Evolutionary conservation across 1,284 basidiomycete species (phyloP), one percentile per base, ranked within the genome.

Genomic region (Calocybe gambosa): DNA sequence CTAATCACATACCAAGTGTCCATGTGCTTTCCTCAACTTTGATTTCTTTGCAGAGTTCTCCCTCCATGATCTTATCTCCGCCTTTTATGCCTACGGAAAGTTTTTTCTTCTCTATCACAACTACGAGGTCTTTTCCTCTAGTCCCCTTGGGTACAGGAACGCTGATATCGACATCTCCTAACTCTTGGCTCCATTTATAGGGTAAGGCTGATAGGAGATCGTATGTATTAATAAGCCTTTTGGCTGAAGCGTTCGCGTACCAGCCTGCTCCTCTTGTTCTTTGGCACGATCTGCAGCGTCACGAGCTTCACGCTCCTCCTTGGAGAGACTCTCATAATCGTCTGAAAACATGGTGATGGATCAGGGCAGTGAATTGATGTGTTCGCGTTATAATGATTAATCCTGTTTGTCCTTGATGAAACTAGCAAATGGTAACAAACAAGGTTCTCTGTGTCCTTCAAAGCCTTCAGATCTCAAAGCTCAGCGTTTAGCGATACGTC

Each of bases 11-110:
- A 94, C 94, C 86, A 35, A 99, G 64, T 3, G 90, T 93, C 96
- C 96, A 99, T 16, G 93, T 97, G 53, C 93, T 96, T 45, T 99
- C 96, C 51, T 98, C 96, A 42, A 93, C 73, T 60, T 93, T 93
- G 70, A 99, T 86, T 49, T 94, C 92, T 57, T 88, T 86, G 67
- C 90, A 93, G 20, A 99, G 75, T 50, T 95, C 87, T n/a, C 96
- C 96, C 23, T 82, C 77, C 59, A 96, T 62, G 59, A 98, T 91
- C 20, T 83, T 78, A 21, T 91, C 87, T 52, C 87, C 73, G 16
- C 88, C 88, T 66, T 96, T 98, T 43, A 97, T 65, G 5, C 84
- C 89, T 3, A 96, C 83, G 55, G 76, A 85, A 48, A 99, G 75
- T 55, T 80, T 86, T 64, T 81, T 87, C 72, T 89, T 92, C 63